Conservation (phyloP, 2,329 filamentous ascomycete species). For the Cladosporium sphaerospermum region DNA sequence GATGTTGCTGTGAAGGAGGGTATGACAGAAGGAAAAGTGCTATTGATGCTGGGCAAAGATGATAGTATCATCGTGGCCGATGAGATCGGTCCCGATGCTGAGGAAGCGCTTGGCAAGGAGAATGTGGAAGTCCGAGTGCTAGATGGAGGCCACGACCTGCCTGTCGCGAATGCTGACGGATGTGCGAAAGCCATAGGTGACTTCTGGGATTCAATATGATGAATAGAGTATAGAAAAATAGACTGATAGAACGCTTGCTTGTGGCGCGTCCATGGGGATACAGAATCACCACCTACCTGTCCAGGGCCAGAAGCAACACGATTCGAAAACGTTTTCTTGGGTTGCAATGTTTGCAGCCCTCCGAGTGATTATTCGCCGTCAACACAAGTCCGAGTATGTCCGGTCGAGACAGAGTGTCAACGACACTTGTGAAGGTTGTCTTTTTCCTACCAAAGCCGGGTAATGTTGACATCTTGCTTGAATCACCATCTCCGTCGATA, state of each 20-base stretch:
- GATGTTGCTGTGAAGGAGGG: slow-evolving; percentile 21
- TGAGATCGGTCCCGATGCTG: slow-evolving; percentile 58
- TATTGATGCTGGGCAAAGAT: slow-evolving; percentile 59
- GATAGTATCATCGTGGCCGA: slow-evolving; percentile 63
- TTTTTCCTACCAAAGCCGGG: no score
- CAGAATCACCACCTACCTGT: no score
- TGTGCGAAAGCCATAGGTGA: slow-evolving; percentile 48
- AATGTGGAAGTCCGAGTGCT: slow-evolving; percentile 54
- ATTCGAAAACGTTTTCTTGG: no score
- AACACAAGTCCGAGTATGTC: no score
- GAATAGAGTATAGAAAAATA: neutral
- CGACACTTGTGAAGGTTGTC: no score
- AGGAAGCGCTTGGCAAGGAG: slow-evolving; percentile 48
- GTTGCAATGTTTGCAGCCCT: no score
- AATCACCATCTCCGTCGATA: no score
- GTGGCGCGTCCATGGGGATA: no score
- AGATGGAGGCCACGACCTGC: slow-evolving; percentile 64
- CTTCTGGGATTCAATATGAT: neutral
- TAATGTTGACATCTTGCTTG: no score
- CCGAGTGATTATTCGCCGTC: no score
- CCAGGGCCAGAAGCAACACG: no score
- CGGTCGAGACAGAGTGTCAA: no score
- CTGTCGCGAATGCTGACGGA: slow-evolving; percentile 54
- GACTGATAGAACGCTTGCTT: neutral
- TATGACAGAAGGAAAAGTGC: slow-evolving; percentile 46